Conservation (phyloP, 257 asterid genomes). For the Solanum paucissectum region DNA sequence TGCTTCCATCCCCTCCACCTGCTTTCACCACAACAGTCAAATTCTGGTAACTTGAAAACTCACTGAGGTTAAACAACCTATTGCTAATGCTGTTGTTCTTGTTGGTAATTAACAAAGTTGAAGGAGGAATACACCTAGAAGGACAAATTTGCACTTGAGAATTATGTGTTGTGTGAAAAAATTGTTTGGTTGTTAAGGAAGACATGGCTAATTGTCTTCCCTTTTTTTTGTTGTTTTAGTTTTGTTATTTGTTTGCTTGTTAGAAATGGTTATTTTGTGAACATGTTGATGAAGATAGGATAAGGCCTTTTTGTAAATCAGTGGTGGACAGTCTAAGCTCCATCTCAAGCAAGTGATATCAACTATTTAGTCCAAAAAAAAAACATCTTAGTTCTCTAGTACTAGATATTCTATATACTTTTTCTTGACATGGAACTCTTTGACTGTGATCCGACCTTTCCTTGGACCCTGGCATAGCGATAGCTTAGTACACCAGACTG, state of each 20-base stretch:
- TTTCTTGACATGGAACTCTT: no score
- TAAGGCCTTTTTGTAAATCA: not conserved
- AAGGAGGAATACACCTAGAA: not conserved
- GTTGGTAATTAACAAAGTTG: slow-evolving; percentile 7
- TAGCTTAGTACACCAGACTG: not conserved
- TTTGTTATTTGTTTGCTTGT: not conserved
- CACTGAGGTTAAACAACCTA: slow-evolving; percentile 8
- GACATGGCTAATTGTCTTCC: slow-evolving; percentile 20
- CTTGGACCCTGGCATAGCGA: not conserved
- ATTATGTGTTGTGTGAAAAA: slow-evolving; percentile 11
- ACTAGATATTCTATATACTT: no score
- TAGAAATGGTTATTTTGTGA: slow-evolving; percentile 1
- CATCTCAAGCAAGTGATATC: not conserved
- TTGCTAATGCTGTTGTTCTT: not conserved
- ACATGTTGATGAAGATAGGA: slow-evolving; percentile 1
- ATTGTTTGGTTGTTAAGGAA: slow-evolving; percentile 33
- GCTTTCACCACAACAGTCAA: slow-evolving; percentile 23
- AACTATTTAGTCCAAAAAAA: not conserved
- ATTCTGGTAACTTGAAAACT: slow-evolving; percentile 8
- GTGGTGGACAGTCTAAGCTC: slow-evolving; percentile 2
- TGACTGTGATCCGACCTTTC: not conserved
- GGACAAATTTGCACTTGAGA: slow-evolving; percentile 15
- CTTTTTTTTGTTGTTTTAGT: not conserved
- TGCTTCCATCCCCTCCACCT: slow-evolving; percentile 14
- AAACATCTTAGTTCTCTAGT: not conserved